Percentiles rank a stretch among this genome's conserved stretches.
Evolutionary conservation across 2,329 filamentous ascomycete genomes (phyloP).

Genomic region (Thielaviopsis musarum): DNA sequence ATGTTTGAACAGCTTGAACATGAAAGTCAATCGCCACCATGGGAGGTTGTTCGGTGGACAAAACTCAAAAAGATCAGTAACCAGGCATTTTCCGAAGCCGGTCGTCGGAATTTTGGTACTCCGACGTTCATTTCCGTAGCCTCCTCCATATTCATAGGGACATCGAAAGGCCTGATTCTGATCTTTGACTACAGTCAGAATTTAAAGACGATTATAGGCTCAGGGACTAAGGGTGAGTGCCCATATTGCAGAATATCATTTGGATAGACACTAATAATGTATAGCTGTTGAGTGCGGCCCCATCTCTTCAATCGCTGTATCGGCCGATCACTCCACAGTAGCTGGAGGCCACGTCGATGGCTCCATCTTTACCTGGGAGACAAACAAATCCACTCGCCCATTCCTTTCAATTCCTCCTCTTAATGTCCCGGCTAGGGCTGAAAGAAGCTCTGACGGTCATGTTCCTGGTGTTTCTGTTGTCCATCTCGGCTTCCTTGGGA

Average conservation of each 20-base stretch:
- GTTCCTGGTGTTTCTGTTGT: conserved; percentile 60
- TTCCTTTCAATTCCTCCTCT: conserved; percentile 78
- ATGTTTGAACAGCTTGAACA: conserved; percentile 43
- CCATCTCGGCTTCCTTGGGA: conserved; percentile 89
- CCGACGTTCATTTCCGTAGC: conserved; percentile 83
- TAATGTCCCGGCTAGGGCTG: conserved; percentile 44
- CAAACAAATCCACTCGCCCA: conserved; percentile 60
- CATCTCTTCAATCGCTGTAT: conserved; percentile 74
- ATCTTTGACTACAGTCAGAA: conserved; percentile 97
- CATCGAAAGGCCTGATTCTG: conserved; percentile 83
- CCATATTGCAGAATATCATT: not conserved
- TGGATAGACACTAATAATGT: not conserved
- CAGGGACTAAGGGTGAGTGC: conserved; percentile 63
- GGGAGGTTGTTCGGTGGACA: conserved; percentile 96
- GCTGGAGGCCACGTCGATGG: conserved; percentile 81
- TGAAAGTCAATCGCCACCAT: conserved; percentile 63
- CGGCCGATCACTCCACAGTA: conserved; percentile 83
- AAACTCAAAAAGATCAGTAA: conserved; percentile 76
- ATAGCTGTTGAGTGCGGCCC: conserved; percentile 77
- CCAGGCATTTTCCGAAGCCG: conserved; percentile 82
- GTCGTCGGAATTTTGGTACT: conserved; percentile 78
- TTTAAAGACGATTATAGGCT: conserved; percentile 82
- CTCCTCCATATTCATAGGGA: conserved; percentile 76
- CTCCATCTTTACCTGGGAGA: conserved; percentile 94
- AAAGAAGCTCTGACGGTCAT: conserved; percentile 65